phyloP scores from a whole-genome alignment of 176 grass and related monocot species.

The Elaeis guineensis region DNA sequence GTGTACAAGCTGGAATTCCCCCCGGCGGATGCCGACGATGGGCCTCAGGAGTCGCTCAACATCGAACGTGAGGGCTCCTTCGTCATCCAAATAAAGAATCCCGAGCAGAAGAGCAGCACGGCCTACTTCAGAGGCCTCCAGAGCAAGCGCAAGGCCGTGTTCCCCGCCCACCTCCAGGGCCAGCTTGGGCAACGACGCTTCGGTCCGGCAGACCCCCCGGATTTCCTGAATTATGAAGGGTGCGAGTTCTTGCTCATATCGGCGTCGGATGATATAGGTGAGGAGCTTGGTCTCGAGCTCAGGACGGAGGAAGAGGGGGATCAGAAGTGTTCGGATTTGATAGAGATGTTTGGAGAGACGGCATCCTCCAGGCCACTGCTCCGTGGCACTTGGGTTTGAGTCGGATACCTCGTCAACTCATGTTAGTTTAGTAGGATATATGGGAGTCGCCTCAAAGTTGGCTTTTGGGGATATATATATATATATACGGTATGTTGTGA shows the following conservation, averaged over 20 bases:
- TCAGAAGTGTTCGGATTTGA: constrained; percentile 46
- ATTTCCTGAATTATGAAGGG: constrained; percentile 84
- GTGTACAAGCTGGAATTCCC: constrained; percentile 92
- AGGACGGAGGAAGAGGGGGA: constrained; percentile 31
- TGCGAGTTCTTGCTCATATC: constrained; percentile 81
- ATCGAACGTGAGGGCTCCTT: constrained; percentile 75
- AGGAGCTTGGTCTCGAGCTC: constrained; percentile 68
- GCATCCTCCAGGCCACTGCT: constrained; percentile 64
- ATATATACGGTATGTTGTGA: too few species aligned
- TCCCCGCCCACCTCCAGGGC: constrained; percentile 56
- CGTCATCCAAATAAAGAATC: constrained; percentile 91
- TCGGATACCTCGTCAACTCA: too few species aligned
- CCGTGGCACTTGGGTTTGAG: constrained; percentile 40
- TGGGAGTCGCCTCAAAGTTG: too few species aligned
- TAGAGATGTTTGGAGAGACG: constrained; percentile 62
- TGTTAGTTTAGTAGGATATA: too few species aligned
- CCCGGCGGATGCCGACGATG: constrained; percentile 1
- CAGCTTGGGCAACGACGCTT: constrained; percentile 41
- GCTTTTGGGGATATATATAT: too few species aligned
- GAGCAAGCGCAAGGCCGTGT: constrained; percentile 58
- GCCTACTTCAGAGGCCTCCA: constrained; percentile 44
- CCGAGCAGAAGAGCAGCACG: constrained; percentile 23
- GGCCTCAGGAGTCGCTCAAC: constrained; percentile 58
- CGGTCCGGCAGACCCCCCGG: constrained; percentile 57
- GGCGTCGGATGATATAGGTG: constrained; percentile 66